Evolutionary conservation across 139 green algal genomes (phyloP).

Genomic region (Tetradesmus obliquus): DNA sequence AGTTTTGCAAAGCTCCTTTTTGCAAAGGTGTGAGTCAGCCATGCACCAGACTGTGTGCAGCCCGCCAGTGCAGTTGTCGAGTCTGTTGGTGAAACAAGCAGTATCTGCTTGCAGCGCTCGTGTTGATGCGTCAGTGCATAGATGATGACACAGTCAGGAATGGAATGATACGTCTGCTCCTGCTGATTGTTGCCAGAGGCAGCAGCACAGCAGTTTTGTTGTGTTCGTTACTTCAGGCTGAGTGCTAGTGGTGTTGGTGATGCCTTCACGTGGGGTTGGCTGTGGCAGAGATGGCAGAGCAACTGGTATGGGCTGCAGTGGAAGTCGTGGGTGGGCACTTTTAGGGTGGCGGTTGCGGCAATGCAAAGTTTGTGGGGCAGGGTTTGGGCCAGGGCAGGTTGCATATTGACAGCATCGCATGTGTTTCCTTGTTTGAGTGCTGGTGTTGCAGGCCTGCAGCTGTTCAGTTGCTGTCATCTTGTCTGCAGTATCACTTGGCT

Average conservation of each 20-base stretch:
- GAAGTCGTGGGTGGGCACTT: no score
- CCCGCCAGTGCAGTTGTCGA: no score
- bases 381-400: not conserved
- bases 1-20: no score
- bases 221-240: not conserved
- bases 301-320: not conserved
- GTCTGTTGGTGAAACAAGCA: not conserved
- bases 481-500: not conserved
- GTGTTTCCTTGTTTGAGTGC: not conserved
- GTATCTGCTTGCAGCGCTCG: not conserved
- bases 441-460: not conserved
- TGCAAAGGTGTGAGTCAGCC: no score
- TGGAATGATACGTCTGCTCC: not conserved
- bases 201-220: not conserved
- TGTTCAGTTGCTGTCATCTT: not conserved
- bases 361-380: not conserved
- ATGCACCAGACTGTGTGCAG: no score
- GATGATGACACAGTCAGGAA: not conserved
- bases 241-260: not conserved
- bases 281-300: not conserved
- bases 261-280: not conserved
- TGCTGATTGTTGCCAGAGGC: not conserved
- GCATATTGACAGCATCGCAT: no score
- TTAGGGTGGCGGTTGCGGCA: not conserved
- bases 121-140: not conserved